Evolutionary conservation across 805 yeast genomes (phyloP).

Genomic region (Ogataea saltuana): DNA sequence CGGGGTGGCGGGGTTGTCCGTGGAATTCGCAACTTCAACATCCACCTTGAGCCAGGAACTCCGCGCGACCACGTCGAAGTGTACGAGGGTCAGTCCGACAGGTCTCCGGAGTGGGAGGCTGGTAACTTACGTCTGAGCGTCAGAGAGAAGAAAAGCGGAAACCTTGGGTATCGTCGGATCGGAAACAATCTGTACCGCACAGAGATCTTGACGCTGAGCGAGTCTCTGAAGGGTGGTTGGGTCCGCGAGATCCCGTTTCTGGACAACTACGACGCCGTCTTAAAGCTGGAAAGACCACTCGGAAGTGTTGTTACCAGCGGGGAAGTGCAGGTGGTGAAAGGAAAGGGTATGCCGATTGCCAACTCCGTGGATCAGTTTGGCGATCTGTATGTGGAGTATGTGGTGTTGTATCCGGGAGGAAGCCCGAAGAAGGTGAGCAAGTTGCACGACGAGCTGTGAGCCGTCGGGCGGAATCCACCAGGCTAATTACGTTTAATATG

Average conservation of each 20-base stretch:
- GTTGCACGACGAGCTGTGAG: constrained; percentile 34
- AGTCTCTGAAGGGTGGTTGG: constrained; percentile 85
- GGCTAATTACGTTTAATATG: too few species aligned
- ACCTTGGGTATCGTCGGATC: constrained; percentile 85
- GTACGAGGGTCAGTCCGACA: constrained; percentile 78
- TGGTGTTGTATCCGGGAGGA: constrained; percentile 47
- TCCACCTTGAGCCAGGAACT: constrained; percentile 71
- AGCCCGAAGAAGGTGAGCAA: constrained; percentile 19
- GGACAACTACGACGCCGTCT: constrained; percentile 54
- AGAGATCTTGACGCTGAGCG: constrained; percentile 70
- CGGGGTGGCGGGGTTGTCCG: constrained; percentile 66
- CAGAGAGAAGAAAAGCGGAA: constrained; percentile 52
- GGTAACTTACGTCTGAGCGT: constrained; percentile 76
- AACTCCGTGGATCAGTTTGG: constrained; percentile 55
- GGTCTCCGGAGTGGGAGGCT: constrained; percentile 75
- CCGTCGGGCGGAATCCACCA: too few species aligned
- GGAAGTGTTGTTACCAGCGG: constrained; percentile 63
- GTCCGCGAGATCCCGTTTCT: constrained; percentile 61
- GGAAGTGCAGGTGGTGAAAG: constrained; percentile 67
- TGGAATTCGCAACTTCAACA: constrained; percentile 54
- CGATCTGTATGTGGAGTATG: constrained; percentile 52
- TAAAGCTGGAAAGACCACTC: constrained; percentile 45
- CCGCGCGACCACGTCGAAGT: constrained; percentile 58
- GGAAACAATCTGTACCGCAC: constrained; percentile 75
- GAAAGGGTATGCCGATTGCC: constrained; percentile 82